Evolutionary conservation across 768 basidiomycete genomes (phyloP), one percentile per base, ranked within the genome.

Genomic region (Steccherinum ochraceum): DNA sequence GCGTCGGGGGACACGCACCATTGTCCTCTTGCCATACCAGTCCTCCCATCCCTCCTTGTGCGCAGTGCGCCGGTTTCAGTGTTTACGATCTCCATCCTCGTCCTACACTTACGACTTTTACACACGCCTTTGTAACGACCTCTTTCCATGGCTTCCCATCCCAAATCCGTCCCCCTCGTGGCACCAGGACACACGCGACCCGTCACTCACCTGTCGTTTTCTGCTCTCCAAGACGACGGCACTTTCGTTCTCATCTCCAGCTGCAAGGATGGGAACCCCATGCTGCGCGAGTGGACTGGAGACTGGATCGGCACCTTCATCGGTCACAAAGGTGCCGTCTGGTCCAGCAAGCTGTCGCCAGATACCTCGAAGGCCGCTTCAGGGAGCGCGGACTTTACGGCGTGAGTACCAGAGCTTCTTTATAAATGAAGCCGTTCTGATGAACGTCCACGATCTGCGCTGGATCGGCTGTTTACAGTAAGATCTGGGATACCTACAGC

Each of bases 191-290:
- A 90, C 65, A 90, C 88, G 27, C 78, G 88, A 63, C 88, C 88
- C 53, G 90, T 98, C 60, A 92, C 90, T 25, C 91, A 96, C 66
- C 84, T 98, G 56, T 91, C 92, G 50, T 97, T 96, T 73, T 94
- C 93, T 20, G 72, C 82, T 12, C 78, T 89, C 56, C 81, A 91
- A 64, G 79, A 91, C 20, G 94, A 97, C 68, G 80, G 81, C 56
- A 81, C 84, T 41, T 98, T 86, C 69, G 73, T 97, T 56, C 79
- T 99, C 56, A 87, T 97, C 62, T 97, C 94, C 51, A 89, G 89
- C 60, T 98, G 96, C 76, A 99, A 98, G 71, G 96, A 98, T 76
- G 96, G 96, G 26, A 97, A 93, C 61, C 94, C 93, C 42, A 94
- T 95, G 91, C 73, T 96, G 58, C 82, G 93, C 63, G 88, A 93